Evolutionary conservation across 2,329 filamentous ascomycete genomes (phyloP).

Genomic region (Aspergillus tamarii): DNA sequence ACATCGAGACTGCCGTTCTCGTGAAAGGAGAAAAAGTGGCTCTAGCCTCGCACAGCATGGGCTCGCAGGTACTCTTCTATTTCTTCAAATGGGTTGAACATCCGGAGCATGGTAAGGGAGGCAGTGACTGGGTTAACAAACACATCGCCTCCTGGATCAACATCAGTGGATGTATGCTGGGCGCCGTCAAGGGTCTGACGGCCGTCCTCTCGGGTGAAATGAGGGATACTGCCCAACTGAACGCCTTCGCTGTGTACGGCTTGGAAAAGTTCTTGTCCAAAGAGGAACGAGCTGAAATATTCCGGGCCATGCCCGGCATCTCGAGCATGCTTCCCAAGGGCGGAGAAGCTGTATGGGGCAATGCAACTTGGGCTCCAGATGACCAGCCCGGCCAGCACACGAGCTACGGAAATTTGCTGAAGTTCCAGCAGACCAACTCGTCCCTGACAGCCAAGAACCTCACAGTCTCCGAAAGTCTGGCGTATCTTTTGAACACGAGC

Average conservation of each 20-base stretch:
- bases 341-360: slow-evolving; percentile 93
- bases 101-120: slow-evolving; percentile 75
- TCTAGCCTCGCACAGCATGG: slow-evolving; percentile 94
- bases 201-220: slow-evolving; percentile 95
- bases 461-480: slow-evolving; percentile 75
- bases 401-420: slow-evolving; percentile 80
- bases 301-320: slow-evolving; percentile 95
- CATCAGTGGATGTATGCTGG: slow-evolving; percentile 96
- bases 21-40: slow-evolving; percentile 78
- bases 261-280: slow-evolving; percentile 93
- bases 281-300: slow-evolving; percentile 88
- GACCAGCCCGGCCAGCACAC: slow-evolving; percentile 73
- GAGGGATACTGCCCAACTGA: slow-evolving; percentile 96
- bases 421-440: slow-evolving; percentile 73
- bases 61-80: slow-evolving; percentile 86
- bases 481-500: slow-evolving; percentile 75
- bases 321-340: slow-evolving; percentile 96
- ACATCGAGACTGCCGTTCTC: slow-evolving; percentile 82
- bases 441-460: slow-evolving; percentile 70
- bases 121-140: slow-evolving; percentile 84
- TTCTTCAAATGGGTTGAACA: slow-evolving; percentile 83
- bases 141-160: slow-evolving; percentile 97
- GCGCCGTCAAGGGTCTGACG: slow-evolving; percentile 85
- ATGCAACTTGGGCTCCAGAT: slow-evolving; percentile 83
- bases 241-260: slow-evolving; percentile 94